phyloP scores from a whole-genome alignment of 371 early-diverging fungal genomes.

The Mucor racemosus region DNA sequence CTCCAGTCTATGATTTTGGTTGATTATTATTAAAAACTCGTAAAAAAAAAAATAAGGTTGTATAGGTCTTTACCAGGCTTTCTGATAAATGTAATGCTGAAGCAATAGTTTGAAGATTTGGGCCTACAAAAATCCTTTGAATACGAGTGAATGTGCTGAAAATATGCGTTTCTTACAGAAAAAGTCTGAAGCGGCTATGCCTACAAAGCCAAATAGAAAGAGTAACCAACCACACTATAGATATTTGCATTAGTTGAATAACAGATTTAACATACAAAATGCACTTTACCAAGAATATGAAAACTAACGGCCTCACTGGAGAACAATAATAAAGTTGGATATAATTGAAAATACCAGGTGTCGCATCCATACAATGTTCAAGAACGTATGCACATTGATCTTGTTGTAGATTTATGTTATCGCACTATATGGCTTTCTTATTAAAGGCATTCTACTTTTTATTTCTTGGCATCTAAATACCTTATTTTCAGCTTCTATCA shows the following conservation, averaged over 20 bases:
- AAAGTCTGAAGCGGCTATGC: slow-evolving; percentile 76
- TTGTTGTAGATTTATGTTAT: slow-evolving; percentile 54
- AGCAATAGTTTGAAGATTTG: slow-evolving; percentile 71
- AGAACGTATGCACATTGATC: slow-evolving; percentile 63
- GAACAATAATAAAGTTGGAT: slow-evolving; percentile 67
- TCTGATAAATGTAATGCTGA: slow-evolving; percentile 65
- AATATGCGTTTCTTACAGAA: slow-evolving; percentile 53
- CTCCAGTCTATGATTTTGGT: slow-evolving; percentile 66
- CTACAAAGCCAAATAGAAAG: slow-evolving; percentile 70
- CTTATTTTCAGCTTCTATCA: neutral
- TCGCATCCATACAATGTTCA: slow-evolving; percentile 56
- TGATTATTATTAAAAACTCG: neutral
- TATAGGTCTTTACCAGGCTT: slow-evolving; percentile 54
- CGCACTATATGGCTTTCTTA: slow-evolving; percentile 35
- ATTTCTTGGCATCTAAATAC: neutral
- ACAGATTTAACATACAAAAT: neutral
- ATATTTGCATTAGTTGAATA: neutral
- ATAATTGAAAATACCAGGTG: slow-evolving; percentile 66
- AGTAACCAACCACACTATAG: slow-evolving; percentile 58
- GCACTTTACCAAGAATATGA: slow-evolving; percentile 47
- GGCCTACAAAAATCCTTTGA: slow-evolving; percentile 40
- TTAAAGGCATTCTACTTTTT: slow-evolving; percentile 11
- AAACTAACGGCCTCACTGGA: slow-evolving; percentile 42
- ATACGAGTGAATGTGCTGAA: neutral
- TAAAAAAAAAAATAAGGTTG: neutral